Conservation (phyloP, 2,329 filamentous ascomycete species). For the Ophiosphaerella narmari region DNA sequence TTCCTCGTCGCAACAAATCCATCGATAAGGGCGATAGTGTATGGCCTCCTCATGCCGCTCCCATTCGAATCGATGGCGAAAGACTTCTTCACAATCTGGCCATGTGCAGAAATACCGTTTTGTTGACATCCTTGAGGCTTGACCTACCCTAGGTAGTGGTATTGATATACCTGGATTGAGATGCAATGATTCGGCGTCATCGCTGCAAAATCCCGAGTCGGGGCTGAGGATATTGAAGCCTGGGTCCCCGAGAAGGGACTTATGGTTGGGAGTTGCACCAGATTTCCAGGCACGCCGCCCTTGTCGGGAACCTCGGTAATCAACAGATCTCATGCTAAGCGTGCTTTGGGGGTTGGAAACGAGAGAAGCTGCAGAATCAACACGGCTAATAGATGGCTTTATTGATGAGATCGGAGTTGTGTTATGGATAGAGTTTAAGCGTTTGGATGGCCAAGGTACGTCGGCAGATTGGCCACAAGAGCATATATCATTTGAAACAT, state of each 20-base stretch:
- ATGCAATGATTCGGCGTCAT: not conserved
- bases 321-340: conserved; percentile 6
- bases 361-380: not conserved
- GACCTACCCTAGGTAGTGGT: not conserved
- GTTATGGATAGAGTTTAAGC: not conserved
- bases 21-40: conserved; percentile 10
- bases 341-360: not conserved
- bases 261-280: not conserved
- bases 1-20: conserved; percentile 6
- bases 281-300: conserved; percentile 7
- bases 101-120: conserved; percentile 7
- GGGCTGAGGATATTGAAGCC: not conserved
- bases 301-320: conserved; percentile 7
- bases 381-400: not conserved
- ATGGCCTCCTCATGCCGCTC: conserved; percentile 11
- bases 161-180: not conserved
- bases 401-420: not conserved
- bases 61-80: conserved; percentile 5
- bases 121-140: not conserved
- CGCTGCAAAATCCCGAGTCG: not conserved
- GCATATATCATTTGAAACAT: too few species aligned
- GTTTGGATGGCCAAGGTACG: not conserved
- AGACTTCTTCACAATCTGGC: not conserved
- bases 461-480: too few species aligned
- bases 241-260: not conserved